These are phyloP conservation scores for Lactifluus rugatus DNA, from an alignment of 768 basidiomycete genomes.

Conservation along the genomic window DNA sequence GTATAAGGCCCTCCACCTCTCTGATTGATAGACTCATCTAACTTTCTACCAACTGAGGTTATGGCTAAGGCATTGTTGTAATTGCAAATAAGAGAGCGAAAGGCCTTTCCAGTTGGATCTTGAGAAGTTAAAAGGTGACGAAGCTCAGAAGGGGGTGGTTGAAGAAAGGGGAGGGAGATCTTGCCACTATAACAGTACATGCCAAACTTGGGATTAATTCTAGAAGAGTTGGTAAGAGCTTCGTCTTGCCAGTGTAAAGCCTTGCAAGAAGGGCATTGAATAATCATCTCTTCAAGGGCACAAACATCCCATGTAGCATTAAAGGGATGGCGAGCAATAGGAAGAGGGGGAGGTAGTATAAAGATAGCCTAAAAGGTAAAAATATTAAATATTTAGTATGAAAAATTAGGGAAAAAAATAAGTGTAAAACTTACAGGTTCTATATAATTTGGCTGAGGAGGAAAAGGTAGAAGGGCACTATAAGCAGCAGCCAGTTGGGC, in stretches of 20 bases:
- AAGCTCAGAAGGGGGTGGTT: neutral
- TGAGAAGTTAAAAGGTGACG: rapidly evolving
- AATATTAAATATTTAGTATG: too few relatives aligned
- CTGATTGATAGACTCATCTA: conserved; percentile 32
- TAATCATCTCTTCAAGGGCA: neutral
- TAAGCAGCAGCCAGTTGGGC: too few relatives aligned
- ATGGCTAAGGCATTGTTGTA: conserved; percentile 30
- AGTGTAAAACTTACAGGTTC: too few relatives aligned
- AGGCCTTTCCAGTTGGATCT: conserved; percentile 28
- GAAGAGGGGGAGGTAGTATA: neutral
- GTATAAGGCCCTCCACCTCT: neutral
- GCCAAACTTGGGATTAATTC: neutral
- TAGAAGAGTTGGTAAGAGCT: neutral
- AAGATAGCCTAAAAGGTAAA: too few relatives aligned
- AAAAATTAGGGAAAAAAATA: too few relatives aligned
- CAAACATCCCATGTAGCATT: neutral
- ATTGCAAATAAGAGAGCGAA: conserved; percentile 35
- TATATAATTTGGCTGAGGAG: too few relatives aligned
- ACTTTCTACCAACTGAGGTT: conserved; percentile 36
- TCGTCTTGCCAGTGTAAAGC: neutral
- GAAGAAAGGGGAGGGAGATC: neutral
- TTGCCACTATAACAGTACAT: neutral
- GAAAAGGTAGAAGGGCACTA: too few relatives aligned
- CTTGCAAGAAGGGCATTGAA: neutral
- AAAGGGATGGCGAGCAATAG: neutral